phyloP scores from a whole-genome alignment of 139 green algal genomes.

The Tetraselmis striata region DNA sequence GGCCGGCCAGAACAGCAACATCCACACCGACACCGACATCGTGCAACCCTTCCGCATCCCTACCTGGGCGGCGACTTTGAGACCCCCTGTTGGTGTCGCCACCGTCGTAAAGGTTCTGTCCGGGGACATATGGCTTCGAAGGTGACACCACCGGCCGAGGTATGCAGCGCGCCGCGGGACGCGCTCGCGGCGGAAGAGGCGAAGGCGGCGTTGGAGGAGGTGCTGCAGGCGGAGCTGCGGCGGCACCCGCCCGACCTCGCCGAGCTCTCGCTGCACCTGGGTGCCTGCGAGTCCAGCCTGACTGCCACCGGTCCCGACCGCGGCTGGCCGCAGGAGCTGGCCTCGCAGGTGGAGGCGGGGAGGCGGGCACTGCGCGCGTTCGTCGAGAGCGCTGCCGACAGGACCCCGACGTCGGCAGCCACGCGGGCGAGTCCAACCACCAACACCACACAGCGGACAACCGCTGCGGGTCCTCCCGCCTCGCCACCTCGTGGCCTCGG shows the following conservation, averaged over 20 bases:
- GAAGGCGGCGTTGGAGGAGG: not conserved
- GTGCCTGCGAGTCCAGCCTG: not conserved
- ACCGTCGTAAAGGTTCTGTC: too few relatives aligned
- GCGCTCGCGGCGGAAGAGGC: too few relatives aligned
- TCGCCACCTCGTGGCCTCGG: too few relatives aligned
- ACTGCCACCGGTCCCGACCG: not conserved
- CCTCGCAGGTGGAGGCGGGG: not conserved
- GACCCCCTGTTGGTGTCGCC: too few relatives aligned
- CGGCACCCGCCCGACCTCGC: not conserved
- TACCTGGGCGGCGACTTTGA: too few relatives aligned
- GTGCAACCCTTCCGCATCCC: too few relatives aligned
- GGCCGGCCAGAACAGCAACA: too few relatives aligned
- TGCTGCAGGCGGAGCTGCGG: not conserved
- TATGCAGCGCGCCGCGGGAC: too few relatives aligned
- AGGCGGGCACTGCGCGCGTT: not conserved
- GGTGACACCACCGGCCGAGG: too few relatives aligned
- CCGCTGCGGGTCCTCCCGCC: too few relatives aligned
- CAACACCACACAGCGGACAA: not conserved
- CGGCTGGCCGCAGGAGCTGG: not conserved
- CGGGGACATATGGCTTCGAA: too few relatives aligned
- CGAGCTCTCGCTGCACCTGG: not conserved
- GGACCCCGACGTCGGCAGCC: not conserved
- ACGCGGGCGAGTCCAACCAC: not conserved
- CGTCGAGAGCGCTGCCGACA: not conserved
- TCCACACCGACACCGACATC: too few relatives aligned